Percentiles rank a stretch among this genome's conserved stretches.
Conservation (phyloP, 805 yeast species). For the Spathaspora girioi region DNA sequence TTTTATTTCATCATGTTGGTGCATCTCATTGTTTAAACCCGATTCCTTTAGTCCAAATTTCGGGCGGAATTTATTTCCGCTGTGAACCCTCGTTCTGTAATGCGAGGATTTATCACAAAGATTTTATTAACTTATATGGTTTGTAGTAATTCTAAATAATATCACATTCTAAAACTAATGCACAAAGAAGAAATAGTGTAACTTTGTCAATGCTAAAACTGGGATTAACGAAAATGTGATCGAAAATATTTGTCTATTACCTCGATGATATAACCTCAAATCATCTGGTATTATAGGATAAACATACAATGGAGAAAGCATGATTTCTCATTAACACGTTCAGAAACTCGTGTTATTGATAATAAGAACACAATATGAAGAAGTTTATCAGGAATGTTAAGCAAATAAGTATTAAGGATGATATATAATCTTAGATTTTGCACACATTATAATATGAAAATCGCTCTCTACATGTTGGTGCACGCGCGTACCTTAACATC, state of each 20-base stretch:
- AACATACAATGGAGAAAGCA: conserved; percentile 6
- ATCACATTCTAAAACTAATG: no score
- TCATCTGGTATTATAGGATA: conserved; percentile 33
- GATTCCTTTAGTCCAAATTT: no score
- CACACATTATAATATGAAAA: no score
- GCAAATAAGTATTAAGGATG: conserved; percentile 18
- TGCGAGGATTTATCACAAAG: no score
- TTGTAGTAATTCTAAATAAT: no score
- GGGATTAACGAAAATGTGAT: conserved; percentile 29
- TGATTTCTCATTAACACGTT: conserved; percentile 23
- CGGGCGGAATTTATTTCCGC: no score
- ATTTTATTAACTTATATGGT: no score
- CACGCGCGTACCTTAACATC: no score
- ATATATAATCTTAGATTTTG: no score
- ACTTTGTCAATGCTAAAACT: conserved; percentile 24
- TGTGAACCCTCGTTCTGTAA: no score
- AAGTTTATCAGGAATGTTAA: conserved; percentile 19
- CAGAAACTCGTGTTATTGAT: conserved; percentile 32
- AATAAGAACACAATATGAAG: conserved; percentile 34
- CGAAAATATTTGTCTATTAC: conserved; percentile 44
- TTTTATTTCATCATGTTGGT: neutral
- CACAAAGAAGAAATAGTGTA: conserved; percentile 36
- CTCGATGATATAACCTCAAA: conserved; percentile 56
- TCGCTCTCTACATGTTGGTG: no score
- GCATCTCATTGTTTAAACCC: neutral